These are phyloP conservation scores for Russula brevipes DNA, from an alignment of 768 basidiomycete genomes.

Conservation along the genomic window DNA sequence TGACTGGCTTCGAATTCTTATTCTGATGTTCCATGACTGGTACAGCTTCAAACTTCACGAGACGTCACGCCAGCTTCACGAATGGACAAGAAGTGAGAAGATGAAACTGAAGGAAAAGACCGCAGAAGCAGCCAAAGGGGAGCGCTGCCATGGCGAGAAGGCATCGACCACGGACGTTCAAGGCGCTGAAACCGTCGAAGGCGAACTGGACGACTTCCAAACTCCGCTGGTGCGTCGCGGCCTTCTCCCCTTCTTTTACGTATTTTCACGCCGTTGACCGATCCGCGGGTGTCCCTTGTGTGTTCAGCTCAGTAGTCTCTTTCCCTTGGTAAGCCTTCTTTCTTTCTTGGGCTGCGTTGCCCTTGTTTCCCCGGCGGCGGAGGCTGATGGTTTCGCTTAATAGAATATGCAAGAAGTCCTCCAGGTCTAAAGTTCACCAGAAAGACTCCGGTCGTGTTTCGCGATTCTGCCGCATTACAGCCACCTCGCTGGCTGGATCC, in stretches of 20 bases:
- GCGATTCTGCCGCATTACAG: background rate
- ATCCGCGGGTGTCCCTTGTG: background rate
- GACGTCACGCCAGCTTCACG: conserved; percentile 11
- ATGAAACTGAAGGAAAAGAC: background rate
- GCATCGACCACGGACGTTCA: conserved; percentile 1
- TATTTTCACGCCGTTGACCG: background rate
- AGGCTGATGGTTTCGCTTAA: background rate
- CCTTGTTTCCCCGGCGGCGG: background rate
- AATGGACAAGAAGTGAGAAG: conserved; percentile 22
- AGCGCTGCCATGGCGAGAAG: background rate
- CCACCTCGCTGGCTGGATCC: background rate
- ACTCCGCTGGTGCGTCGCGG: conserved; percentile 19
- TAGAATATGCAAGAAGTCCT: conserved; percentile 16
- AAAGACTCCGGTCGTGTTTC: background rate
- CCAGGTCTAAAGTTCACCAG: conserved; percentile 3
- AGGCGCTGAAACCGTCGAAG: background rate
- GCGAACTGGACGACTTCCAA: conserved; percentile 24
- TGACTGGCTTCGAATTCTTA: background rate
- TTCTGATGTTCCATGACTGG: background rate
- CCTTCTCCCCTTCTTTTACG: background rate
- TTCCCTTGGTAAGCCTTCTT: conserved; percentile 15
- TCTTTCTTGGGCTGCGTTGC: background rate
- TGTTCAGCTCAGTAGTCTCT: conserved; percentile 23
- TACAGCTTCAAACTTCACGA: conserved; percentile 16
- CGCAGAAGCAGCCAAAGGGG: background rate